phyloP scores from a whole-genome alignment of 768 basidiomycete genomes.

The Amanita pseudoporphyria region DNA sequence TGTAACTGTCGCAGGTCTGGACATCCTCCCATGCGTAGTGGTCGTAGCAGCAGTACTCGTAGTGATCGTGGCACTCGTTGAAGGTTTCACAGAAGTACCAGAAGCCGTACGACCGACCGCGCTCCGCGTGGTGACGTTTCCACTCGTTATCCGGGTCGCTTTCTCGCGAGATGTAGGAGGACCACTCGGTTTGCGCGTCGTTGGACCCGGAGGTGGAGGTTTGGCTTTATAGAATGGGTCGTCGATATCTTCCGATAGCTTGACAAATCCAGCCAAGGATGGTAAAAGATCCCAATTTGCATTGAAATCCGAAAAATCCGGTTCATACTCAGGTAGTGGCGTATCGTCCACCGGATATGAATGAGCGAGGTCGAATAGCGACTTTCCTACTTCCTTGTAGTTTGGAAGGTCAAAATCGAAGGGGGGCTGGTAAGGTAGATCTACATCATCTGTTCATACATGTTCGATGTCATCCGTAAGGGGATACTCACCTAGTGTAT shows the following conservation, averaged over 20 bases:
- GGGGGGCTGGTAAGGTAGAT: conserved; percentile 32
- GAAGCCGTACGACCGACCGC: background rate
- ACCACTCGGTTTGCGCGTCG: too few species aligned
- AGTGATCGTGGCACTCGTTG: background rate
- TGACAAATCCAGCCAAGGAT: background rate
- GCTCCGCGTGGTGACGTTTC: background rate
- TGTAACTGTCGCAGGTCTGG: background rate
- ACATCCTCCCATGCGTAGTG: background rate
- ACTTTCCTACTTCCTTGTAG: conserved; percentile 30
- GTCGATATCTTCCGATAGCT: background rate
- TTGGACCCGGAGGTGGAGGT: too few species aligned
- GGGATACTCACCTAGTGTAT: conserved; percentile 23
- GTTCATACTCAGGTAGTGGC: conserved; percentile 20
- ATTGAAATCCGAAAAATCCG: conserved; percentile 16
- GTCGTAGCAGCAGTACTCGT: background rate
- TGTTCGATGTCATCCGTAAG: conserved; percentile 3
- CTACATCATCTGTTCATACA: conserved; percentile 14
- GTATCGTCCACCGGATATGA: conserved; percentile 23
- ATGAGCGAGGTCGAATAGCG: conserved; percentile 24
- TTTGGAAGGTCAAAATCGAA: conserved; percentile 36
- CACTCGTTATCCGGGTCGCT: background rate
- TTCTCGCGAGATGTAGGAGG: too few species aligned
- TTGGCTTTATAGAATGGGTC: background rate
- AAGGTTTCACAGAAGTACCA: background rate
- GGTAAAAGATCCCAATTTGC: conserved; percentile 21